These are phyloP conservation scores for Lagerstroemia fauriei DNA, from an alignment of 441 rosid genomes.

Conservation along the genomic window DNA sequence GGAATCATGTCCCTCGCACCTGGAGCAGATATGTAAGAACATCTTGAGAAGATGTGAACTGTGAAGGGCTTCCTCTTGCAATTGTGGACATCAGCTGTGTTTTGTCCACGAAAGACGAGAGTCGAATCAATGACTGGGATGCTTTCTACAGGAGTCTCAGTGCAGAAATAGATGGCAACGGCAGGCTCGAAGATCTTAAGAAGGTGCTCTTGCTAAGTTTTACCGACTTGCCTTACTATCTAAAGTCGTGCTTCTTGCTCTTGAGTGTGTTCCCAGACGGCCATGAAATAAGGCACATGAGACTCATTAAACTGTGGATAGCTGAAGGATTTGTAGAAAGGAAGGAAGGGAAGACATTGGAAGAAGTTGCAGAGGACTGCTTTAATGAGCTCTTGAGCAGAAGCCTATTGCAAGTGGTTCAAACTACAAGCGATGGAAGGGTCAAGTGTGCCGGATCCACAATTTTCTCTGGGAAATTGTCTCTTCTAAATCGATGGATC, in stretches of 20 bases:
- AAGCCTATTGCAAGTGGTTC: conserved; percentile 39
- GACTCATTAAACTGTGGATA: conserved; percentile 31
- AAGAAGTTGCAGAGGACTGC: conserved; percentile 42
- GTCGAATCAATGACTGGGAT: conserved; percentile 35
- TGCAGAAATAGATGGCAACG: conserved; percentile 21
- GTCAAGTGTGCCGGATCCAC: conserved; percentile 38
- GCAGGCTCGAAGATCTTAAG: conserved; percentile 25
- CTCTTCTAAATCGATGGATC: conserved; percentile 34
- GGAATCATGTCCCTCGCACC: conserved; percentile 29
- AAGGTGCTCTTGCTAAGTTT: conserved; percentile 30
- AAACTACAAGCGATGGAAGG: conserved; percentile 35
- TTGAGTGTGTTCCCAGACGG: conserved; percentile 31
- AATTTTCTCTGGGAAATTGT: conserved; percentile 37
- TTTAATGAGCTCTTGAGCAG: conserved; percentile 29
- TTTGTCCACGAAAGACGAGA: conserved; percentile 35
- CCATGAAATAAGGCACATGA: conserved; percentile 9
- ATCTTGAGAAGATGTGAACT: conserved; percentile 40
- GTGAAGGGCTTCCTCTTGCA: conserved; percentile 48
- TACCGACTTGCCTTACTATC: conserved; percentile 31
- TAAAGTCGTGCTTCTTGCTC: conserved; percentile 32
- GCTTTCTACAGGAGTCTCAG: conserved; percentile 21
- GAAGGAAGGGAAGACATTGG: conserved; percentile 32
- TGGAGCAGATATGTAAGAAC: conserved; percentile 23
- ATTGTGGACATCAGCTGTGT: conserved; percentile 47
- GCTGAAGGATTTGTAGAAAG: conserved; percentile 37